Evolutionary conservation across 148 eudicot species (phyloP), one percentile per base, ranked within the genome.

Genomic region (Salicornia ramosissima): DNA sequence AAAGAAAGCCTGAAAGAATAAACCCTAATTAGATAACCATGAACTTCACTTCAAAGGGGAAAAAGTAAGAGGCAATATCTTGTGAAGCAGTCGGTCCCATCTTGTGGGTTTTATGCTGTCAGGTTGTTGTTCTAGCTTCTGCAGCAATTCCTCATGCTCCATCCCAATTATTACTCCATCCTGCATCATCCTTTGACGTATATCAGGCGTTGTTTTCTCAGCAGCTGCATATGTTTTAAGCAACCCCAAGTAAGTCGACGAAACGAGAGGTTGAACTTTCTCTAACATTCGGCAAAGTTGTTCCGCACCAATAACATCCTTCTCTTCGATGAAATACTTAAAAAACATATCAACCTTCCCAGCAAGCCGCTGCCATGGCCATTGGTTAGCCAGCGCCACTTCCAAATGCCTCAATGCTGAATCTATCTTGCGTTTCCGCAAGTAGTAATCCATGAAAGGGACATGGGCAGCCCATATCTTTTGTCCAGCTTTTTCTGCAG

Each of bases 221-320:
- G 91, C 90, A 69, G 84, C 87, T 30, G 49, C 80, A 61, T 89
- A 86, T 29, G 63, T 83, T 66, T 68, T 70, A 60, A 92, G 84
- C 81, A 92, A 79, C 22, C 78, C 59, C 42, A 63, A 39, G 74
- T 83, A 86, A 46, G 74, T 77, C 52, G 71, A 29, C 16, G 74
- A 77, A 70, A 84, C 82, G 42, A 90, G 82, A 68, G 68, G 54
- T 40, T 77, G 69, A 33, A 74, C 74, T 68, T 57, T 76, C 86
- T 74, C 77, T 67, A 87, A 55, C 78, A 82, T 52, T 54, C 68
- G 50, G 75, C 77, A 79, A 19, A 92, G 74, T 53, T 73, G 64
- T 71, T 92, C 89, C 25, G 86, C 89, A 19, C 85, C 71, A 53
- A 77, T 72, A 9, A 82, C 83, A 72, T 92, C 86, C 69, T 71